Conservation (phyloP, 805 yeast species). For the Metschnikowia aberdeeniae region DNA sequence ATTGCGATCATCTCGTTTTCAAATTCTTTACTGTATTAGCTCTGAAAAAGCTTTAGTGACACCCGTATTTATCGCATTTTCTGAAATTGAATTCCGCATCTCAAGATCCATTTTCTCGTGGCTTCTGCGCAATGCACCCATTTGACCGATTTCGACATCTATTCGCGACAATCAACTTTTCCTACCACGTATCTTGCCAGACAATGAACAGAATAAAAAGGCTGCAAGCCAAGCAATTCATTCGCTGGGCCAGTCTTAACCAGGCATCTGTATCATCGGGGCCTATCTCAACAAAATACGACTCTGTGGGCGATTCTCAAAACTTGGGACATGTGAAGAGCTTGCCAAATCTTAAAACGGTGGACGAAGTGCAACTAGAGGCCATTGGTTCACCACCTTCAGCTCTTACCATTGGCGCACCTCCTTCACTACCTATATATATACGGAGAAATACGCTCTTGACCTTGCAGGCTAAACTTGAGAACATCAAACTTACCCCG, state of each 20-base stretch:
- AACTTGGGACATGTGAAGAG: constrained; percentile 14
- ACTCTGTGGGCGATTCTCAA: constrained; percentile 7
- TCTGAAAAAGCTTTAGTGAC: no score
- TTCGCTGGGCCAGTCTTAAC: constrained; percentile 1
- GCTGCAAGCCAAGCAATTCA: not conserved
- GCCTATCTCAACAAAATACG: constrained; percentile 6
- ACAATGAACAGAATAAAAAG: constrained; percentile 1
- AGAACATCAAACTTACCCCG: constrained; percentile 15
- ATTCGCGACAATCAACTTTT: constrained; percentile 1
- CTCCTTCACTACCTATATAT: constrained; percentile 55
- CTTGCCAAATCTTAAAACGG: constrained; percentile 15
- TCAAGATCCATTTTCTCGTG: not conserved
- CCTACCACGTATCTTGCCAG: not conserved
- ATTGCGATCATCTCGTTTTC: no score
- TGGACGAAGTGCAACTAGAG: constrained; percentile 28
- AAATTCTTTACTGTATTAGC: no score
- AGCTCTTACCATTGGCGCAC: constrained; percentile 46
- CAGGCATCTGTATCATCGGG: constrained; percentile 8
- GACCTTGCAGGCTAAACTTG: constrained; percentile 37
- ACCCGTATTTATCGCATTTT: no score
- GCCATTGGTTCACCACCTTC: constrained; percentile 49
- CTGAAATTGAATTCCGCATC: not conserved
- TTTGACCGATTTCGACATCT: not conserved
- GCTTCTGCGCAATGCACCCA: not conserved
- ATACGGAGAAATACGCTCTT: constrained; percentile 48